Evolutionary conservation across 257 asterid genomes (phyloP).

Genomic region (Penstemon eatonii): DNA sequence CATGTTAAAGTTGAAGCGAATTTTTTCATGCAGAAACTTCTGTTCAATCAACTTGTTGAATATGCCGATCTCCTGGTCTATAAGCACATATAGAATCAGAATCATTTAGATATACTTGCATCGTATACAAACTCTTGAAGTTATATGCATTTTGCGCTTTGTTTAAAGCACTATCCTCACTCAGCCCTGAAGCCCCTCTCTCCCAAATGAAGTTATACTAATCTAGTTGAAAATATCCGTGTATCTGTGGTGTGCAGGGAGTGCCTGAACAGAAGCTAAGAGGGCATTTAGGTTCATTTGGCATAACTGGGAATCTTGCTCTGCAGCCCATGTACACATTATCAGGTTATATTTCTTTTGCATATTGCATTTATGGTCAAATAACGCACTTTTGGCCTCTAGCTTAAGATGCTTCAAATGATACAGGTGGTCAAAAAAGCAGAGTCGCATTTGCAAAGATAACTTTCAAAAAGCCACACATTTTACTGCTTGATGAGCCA

Average conservation of each 20-base stretch:
- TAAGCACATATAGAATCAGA: conserved; percentile 3
- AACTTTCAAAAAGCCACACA: conserved; percentile 97
- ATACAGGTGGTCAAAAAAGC: conserved; percentile 97
- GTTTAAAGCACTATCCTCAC: conserved; percentile 13
- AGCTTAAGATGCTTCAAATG: conserved; percentile 27
- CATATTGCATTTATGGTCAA: conserved; percentile 8
- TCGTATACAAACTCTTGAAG: background rate
- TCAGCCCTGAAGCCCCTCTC: conserved; percentile 2
- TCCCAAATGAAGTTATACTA: background rate
- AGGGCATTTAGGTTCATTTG: conserved; percentile 94
- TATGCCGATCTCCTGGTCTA: background rate
- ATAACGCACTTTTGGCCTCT: conserved; percentile 20
- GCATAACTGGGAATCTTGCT: conserved; percentile 97
- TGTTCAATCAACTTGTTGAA: conserved; percentile 9
- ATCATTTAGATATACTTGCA: conserved; percentile 12
- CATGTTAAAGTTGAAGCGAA: conserved; percentile 9
- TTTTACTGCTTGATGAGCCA: conserved; percentile 93
- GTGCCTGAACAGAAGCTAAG: conserved; percentile 94
- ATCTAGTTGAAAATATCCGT: conserved; percentile 9
- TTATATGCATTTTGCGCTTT: conserved; percentile 7
- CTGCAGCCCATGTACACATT: conserved; percentile 98
- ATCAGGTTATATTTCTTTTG: conserved; percentile 56
- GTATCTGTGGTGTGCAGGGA: conserved; percentile 60
- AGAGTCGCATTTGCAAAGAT: conserved; percentile 97
- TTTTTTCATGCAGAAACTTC: conserved; percentile 15